These are phyloP conservation scores for Microstroma glucosiphilum DNA, from an alignment of 1,284 basidiomycete genomes.

Conservation along the genomic window DNA sequence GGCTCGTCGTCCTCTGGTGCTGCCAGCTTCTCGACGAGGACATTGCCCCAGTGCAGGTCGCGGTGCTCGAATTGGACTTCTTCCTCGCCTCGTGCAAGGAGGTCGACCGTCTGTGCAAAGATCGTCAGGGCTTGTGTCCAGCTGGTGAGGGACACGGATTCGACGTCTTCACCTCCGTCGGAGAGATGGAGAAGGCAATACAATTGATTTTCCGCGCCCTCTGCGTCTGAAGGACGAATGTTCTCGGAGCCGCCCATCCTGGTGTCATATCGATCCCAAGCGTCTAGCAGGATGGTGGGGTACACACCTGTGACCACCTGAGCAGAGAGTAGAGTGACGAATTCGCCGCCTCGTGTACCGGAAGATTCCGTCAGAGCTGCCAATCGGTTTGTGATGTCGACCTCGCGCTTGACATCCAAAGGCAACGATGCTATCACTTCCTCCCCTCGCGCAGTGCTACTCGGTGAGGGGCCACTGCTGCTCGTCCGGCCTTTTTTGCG, in stretches of 20 bases:
- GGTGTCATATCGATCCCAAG: slow-evolving; percentile 77
- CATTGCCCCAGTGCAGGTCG: slow-evolving; percentile 96
- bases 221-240: slow-evolving; percentile 71
- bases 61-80: slow-evolving; percentile 87
- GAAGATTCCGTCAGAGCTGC: slow-evolving; percentile 62
- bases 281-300: slow-evolving; percentile 65
- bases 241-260: slow-evolving; percentile 64
- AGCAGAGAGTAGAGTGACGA: slow-evolving; percentile 50
- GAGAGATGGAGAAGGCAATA: slow-evolving; percentile 83
- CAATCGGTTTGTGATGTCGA: slow-evolving; percentile 75
- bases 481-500: slow-evolving; percentile 72
- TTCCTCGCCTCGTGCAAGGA: slow-evolving; percentile 71
- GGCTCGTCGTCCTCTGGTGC: not conserved
- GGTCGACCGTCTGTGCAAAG: slow-evolving; percentile 79
- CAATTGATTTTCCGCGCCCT: slow-evolving; percentile 31
- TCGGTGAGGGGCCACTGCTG: slow-evolving; percentile 56
- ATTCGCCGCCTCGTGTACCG: slow-evolving; percentile 13
- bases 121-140: slow-evolving; percentile 82
- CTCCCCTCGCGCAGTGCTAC: slow-evolving; percentile 23
- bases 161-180: slow-evolving; percentile 82
- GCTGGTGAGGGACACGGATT: slow-evolving; percentile 68
- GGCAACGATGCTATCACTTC: slow-evolving; percentile 53
- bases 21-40: slow-evolving; percentile 60
- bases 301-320: slow-evolving; percentile 81
- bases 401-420: slow-evolving; percentile 75